A percentile compares a stretch with the other conserved stretches of the same genome.
Evolutionary conservation across 2,329 filamentous ascomycete genomes (phyloP).

Genomic region (Fusarium tupiense): DNA sequence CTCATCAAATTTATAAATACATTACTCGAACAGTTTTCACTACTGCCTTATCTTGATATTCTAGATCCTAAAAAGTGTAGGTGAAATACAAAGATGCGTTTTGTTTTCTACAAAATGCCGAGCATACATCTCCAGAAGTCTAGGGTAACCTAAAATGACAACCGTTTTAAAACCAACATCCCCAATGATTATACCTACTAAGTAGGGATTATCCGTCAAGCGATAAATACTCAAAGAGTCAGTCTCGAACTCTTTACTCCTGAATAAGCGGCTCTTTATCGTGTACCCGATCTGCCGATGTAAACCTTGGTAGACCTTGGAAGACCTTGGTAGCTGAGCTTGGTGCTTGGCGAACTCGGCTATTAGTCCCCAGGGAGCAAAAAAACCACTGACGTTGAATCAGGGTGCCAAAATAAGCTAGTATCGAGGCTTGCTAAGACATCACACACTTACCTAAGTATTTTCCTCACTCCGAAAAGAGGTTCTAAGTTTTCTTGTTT

Average conservation of each 20-base stretch:
- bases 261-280: not conserved
- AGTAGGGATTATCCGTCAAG: not conserved
- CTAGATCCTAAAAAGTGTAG: not conserved
- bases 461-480: not conserved
- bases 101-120: not conserved
- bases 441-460: rapidly evolving
- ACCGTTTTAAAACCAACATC: not conserved
- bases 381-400: not conserved
- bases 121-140: not conserved
- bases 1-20: too few relatives aligned
- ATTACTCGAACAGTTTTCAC: too few relatives aligned
- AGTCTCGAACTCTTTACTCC: not conserved
- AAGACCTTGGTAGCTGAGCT: not conserved
- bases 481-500: not conserved
- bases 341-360: not conserved
- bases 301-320: not conserved
- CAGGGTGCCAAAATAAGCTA: not conserved
- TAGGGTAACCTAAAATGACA: not conserved
- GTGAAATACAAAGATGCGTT: too few relatives aligned
- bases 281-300: not conserved
- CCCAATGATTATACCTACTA: not conserved
- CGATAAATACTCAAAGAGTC: not conserved
- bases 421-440: too few relatives aligned
- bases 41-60: not conserved
- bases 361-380: not conserved